Base-by-base conservation (phyloP, 164 flowering plant genomes). In the Warburgia ugandensis region DNA sequence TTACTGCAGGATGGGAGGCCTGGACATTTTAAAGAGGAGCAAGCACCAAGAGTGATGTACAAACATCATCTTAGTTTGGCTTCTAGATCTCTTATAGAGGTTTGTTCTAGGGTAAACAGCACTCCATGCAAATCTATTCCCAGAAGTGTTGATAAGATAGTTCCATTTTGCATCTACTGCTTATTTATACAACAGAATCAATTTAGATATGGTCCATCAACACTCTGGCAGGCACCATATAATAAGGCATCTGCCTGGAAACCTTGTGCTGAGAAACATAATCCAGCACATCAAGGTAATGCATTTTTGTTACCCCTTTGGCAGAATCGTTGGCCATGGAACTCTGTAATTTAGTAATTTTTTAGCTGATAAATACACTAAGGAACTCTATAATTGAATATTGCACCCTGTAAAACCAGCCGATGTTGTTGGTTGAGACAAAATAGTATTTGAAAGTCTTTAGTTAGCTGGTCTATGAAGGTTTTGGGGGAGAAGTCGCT, bases 61-160 rank as follows among this genome's bases (percentile, higher is more conserved):
- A 67, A 57, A 19, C 73, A 78, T 26, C 86, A 86, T 36, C 69
- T 82, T 16, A 66, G 70, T 60, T 38, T 86, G 75, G 97, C 97
- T 39, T 76, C 83, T 22, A 61, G 29, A 59, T 58, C 81, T 52
- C 86, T 80, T 59, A 69, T 72, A 45, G 72, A 73, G 88, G 95
- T 84, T 36, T 45, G 48, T 8, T 28, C 22, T 17, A 4, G n/a
- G n/a, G n/a, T n/a, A n/a, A n/a, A n/a, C 31, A 35, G n/a, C 11
- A 26, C 30, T 38, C 23, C 29, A n/a, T n/a, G n/a, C n/a, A 43
- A 5, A 29, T 21, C 11, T 3, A 26, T 16, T n/a, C 48, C 4
- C 13, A 47, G n/a, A n/a, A n/a, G n/a, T n/a, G n/a, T n/a, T n/a
- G n/a, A n/a, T n/a, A n/a, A n/a, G n/a, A n/a, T n/a, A n/a, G n/a